Evolutionary conservation across 1,284 basidiomycete species (phyloP), one percentile per base, ranked within the genome.

Genomic region (Cryptococcus sp.): DNA sequence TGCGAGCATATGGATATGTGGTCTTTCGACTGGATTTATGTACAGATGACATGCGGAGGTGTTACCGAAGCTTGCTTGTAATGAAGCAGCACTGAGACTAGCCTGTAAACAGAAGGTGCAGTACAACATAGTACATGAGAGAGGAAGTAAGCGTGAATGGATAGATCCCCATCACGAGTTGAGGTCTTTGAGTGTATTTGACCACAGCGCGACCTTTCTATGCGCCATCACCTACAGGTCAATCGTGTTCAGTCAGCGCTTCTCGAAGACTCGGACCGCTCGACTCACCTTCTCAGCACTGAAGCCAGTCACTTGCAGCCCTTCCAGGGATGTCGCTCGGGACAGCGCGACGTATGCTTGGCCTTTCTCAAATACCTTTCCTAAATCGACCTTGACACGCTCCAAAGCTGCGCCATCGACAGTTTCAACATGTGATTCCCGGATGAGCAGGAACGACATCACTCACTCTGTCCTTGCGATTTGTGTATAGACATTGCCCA

Each of bases 401-500:
- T 75, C 74, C 11, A 78, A 66, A 0, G 75, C 74, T 76, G 55
- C n/a, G 19, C 5, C 45, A 23, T 17, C 8, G 54, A 61, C 57
- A 66, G 51, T 20, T 10, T 38, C 31, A 19, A 5, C 50, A 39
- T 31, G 5, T 22, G 31, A 15, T 16, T 0, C 22, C 11, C 49
- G 15, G 22, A 35, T 16, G 13, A 11, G 42, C 4, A 35, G 11
- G 13, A 11, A 42, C 6, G 3, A 44, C 17, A 23, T 5, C 5
- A 67, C 77, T 69, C 50, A 78, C 76, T 94, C 78, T 93, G 91
- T 2, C 91, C 91, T 75, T 94, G 93, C 38, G 89, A 89, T 78
- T 97, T 96, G 77, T 97, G 93, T 54, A 96, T 96, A 53, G 90
- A 92, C 87, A 92, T 90, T 0, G 91, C 91, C 91, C 90, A 93